Base-by-base conservation (phyloP, 805 yeast species). In the Ogataea zsoltii region DNA sequence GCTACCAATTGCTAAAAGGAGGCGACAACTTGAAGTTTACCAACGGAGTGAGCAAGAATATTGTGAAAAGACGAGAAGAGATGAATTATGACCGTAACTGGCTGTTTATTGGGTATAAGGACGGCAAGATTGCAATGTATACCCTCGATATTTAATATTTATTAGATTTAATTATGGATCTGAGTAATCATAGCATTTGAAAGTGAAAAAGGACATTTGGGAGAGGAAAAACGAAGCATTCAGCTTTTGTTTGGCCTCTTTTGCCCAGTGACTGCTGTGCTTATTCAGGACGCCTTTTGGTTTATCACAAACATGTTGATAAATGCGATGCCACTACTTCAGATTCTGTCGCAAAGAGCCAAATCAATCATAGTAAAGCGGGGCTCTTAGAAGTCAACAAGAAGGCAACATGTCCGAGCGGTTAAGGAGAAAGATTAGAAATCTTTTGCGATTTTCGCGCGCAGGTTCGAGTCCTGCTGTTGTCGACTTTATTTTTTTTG, bases 381-480 rank as follows among this genome's bases (percentile, higher is more conserved):
- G n/a, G n/a, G n/a, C n/a, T n/a, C n/a, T n/a, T n/a, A n/a, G n/a
- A n/a, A n/a, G n/a, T 17, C 21, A 45, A 35, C 39, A 38, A 51
- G 39, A 36, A 35, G 77, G 76, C 77, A 72, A 70, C 71, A 71
- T 73, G 77, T 73, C 77, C 78, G 77, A 73, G 77, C 63, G 77
- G 77, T 72, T 73, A 73, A 73, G 77, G 78, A 73, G 77, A 73
- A 72, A 73, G 77, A 73, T 70, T 72, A 70, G 77, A 74, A 73
- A 74, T 74, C 78, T 74, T 74, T 74, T 74, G 79, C 78, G 78
- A 75, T 74, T 67, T 71, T 77, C 79, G 77, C 79, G 78, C 79
- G 76, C 78, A 74, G 78, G 79, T 74, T 74, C 79, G 77, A 74
- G 65, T 74, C 79, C 78, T 74, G 79, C 77, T 72, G 78, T 70